phyloP scores from a whole-genome alignment of 192 early-diverging fungal genomes.

The Gamsiella multidivaricata region DNA sequence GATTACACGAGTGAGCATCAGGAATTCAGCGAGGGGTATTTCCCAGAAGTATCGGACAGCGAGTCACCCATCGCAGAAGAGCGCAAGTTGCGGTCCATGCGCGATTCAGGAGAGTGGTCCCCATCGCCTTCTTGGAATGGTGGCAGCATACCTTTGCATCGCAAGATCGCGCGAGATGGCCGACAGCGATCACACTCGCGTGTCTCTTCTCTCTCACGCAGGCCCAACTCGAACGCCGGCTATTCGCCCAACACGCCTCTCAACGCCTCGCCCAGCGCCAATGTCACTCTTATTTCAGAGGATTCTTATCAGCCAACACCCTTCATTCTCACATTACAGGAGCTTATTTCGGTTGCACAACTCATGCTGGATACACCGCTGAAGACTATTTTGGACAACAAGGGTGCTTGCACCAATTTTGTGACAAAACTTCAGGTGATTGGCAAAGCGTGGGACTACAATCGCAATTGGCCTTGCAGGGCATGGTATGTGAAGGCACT shows the following conservation, averaged over 20 bases:
- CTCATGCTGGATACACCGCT: conserved; percentile 76
- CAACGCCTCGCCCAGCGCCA: conserved; percentile 43
- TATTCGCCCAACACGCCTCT: conserved; percentile 32
- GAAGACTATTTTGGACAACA: conserved; percentile 67
- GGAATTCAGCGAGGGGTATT: conserved; percentile 46
- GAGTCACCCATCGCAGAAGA: conserved; percentile 39
- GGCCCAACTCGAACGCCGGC: conserved; percentile 12
- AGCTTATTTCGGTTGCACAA: conserved; percentile 77
- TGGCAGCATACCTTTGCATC: conserved; percentile 47
- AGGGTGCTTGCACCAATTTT: conserved; percentile 67
- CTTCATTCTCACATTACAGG: conserved; percentile 71
- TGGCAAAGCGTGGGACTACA: conserved; percentile 71
- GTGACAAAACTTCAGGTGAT: conserved; percentile 69
- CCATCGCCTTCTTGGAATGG: conserved; percentile 53
- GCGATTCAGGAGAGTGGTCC: conserved; percentile 51
- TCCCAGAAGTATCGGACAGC: conserved; percentile 41
- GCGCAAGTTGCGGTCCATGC: conserved; percentile 29
- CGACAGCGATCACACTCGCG: conserved; percentile 40
- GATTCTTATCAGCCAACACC: conserved; percentile 64
- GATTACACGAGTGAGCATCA: conserved; percentile 26
- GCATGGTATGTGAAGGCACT: conserved; percentile 72
- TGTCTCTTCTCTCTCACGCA: conserved; percentile 40
- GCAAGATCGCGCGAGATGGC: conserved; percentile 48
- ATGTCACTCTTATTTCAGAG: conserved; percentile 59
- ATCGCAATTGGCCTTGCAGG: conserved; percentile 72